Base-by-base conservation (phyloP, 106 monocot genomes). In the Vanilla planifolia region DNA sequence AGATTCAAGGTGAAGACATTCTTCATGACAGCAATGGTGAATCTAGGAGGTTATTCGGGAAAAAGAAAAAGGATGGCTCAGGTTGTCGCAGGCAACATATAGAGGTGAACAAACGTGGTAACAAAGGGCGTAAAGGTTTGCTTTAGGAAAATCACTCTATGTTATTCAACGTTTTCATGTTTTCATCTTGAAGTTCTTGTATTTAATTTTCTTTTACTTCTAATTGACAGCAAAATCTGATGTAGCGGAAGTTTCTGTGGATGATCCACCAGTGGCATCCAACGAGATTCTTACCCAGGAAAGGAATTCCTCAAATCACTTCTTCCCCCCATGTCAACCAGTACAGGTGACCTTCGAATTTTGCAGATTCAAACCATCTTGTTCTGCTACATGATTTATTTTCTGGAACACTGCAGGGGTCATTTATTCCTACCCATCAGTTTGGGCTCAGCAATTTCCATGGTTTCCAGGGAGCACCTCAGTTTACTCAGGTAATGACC, bases 221-320 rank as follows among this genome's bases (percentile, higher is more conserved):
- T 17, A n/a, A 26, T 62, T 47, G 55, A 23, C 59, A 73, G 77
- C 77, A 56, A 76, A 59, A 50, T 70, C 76, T 70, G 75, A 80
- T 61, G 73, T 77, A 40, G 35, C 41, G 43, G 80, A 80, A 39
- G 29, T 56, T 73, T 51, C 69, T 60, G 17, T 48, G 53, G 66
- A 55, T 43, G 83, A 75, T 65, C 64, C 61, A 35, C 59, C 57
- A 20, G 28, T 71, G 35, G 30, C 43, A 22, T 37, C 73, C 16
- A 51, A 39, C 46, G 67, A 40, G 41, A 58, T 63, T 63, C 62
- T 68, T 26, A 33, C 70, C 33, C 69, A 76, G 55, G 23, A 43
- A 28, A 77, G 70, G 45, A 64, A 72, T 67, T 68, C 76, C 61
- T 63, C 76, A 48, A 75, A 66, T 51, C 85, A 77, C 3, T 80